These are phyloP conservation scores for Hansenula sp. DNA, from an alignment of 1,139 yeast genomes.

Conservation along the genomic window DNA sequence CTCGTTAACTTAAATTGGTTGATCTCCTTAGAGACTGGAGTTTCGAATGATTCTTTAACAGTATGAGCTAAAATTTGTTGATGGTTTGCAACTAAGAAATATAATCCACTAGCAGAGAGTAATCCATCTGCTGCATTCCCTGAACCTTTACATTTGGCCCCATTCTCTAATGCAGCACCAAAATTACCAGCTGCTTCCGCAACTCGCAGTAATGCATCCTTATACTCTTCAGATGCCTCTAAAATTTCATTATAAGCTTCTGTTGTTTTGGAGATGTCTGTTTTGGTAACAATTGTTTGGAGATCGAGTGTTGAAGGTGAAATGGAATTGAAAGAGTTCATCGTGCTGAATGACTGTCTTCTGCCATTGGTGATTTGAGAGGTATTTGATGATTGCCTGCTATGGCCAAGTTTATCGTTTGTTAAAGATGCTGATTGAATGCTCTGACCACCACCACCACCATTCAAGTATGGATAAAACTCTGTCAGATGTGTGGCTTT, in stretches of 20 bases:
- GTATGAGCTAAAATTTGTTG: conserved; percentile 65
- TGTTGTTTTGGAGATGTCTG: conserved; percentile 50
- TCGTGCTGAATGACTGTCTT: conserved; percentile 26
- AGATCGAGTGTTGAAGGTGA: conserved; percentile 54
- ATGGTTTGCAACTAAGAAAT: conserved; percentile 73
- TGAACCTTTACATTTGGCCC: conserved; percentile 67
- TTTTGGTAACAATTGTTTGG: conserved; percentile 54
- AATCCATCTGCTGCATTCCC: conserved; percentile 64
- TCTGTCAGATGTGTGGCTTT: conserved; percentile 51
- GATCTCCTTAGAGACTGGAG: conserved; percentile 47
- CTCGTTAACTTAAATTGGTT: conserved; percentile 36
- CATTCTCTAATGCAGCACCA: conserved; percentile 67
- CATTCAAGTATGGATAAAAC: conserved; percentile 43
- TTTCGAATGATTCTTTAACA: conserved; percentile 48
- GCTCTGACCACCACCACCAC: conserved; percentile 20
- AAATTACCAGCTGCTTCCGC: conserved; percentile 68
- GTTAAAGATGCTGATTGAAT: background rate
- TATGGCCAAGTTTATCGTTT: background rate
- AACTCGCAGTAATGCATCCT: conserved; percentile 44
- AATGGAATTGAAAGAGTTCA: conserved; percentile 36
- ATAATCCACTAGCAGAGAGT: conserved; percentile 73
- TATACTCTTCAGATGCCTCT: conserved; percentile 47
- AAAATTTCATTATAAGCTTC: conserved; percentile 45
- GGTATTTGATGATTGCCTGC: background rate
- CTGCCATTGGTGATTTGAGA: conserved; percentile 4